phyloP scores from a whole-genome alignment of 1,284 basidiomycete genomes.

The Fomitiporia mediterranea region DNA sequence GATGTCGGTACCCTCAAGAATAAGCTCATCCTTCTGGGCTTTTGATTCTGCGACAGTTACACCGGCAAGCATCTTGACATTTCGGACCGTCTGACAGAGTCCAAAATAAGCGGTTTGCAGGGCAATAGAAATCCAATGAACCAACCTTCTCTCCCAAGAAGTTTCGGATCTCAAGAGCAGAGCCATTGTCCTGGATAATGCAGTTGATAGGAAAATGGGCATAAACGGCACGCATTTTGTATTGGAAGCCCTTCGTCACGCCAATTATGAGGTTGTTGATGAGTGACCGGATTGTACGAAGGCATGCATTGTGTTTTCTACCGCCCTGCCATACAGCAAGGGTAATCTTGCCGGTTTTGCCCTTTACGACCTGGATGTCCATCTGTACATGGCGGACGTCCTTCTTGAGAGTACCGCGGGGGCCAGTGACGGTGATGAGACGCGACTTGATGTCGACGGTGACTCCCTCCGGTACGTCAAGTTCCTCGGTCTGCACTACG shows the following conservation, averaged over 20 bases:
- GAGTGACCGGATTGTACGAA: conserved; percentile 92
- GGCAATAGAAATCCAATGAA: not conserved
- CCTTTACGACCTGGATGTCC: conserved; percentile 84
- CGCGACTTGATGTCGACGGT: conserved; percentile 85
- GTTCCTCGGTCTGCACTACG: conserved; percentile 91
- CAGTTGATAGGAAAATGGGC: conserved; percentile 99
- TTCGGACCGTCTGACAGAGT: conserved; percentile 70
- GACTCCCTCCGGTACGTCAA: conserved; percentile 84
- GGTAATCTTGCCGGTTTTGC: conserved; percentile 74
- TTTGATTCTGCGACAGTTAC: conserved; percentile 89
- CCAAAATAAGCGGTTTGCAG: not conserved
- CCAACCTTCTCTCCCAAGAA: conserved; percentile 93
- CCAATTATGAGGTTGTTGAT: conserved; percentile 98
- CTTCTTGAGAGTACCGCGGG: conserved; percentile 87
- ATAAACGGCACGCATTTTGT: conserved; percentile 99
- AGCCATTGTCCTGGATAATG: conserved; percentile 85
- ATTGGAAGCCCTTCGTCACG: conserved; percentile 97
- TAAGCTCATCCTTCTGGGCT: conserved; percentile 94
- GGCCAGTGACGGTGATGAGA: conserved; percentile 84
- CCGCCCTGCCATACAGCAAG: conserved; percentile 98
- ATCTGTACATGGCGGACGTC: conserved; percentile 93
- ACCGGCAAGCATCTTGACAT: conserved; percentile 90
- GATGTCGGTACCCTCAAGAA: conserved; percentile 91
- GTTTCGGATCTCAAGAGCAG: conserved; percentile 92
- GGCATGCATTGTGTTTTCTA: conserved; percentile 98